Percentiles rank a stretch among this genome's conserved stretches.
phyloP scores from a whole-genome alignment of 2,329 filamentous ascomycete species.

The Colletotrichum magnum region DNA sequence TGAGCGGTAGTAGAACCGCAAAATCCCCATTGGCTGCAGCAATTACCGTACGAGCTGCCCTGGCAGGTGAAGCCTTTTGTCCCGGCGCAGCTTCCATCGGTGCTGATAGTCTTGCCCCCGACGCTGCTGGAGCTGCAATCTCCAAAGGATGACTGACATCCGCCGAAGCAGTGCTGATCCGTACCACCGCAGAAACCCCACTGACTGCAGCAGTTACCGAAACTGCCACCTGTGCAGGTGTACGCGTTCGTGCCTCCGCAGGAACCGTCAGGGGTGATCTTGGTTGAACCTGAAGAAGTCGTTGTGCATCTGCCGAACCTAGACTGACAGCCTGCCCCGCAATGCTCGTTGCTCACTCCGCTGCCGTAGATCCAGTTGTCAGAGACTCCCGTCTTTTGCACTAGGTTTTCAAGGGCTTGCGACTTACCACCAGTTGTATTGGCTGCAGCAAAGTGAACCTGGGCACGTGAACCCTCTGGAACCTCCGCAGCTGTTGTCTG shows the following conservation, averaged over 20 bases:
- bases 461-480: slow-evolving; percentile 55
- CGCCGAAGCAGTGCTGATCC: slow-evolving; percentile 38
- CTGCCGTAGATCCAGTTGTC: not conserved
- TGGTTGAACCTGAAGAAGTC: not conserved
- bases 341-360: slow-evolving; percentile 17
- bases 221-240: slow-evolving; percentile 53
- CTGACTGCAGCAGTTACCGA: slow-evolving; percentile 41
- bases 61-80: slow-evolving; percentile 28
- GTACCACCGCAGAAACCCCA: slow-evolving; percentile 42
- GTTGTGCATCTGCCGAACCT: slow-evolving; percentile 25
- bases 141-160: slow-evolving; percentile 40
- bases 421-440: slow-evolving; percentile 34
- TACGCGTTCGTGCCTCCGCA: slow-evolving; percentile 55
- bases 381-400: not conserved
- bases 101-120: slow-evolving; percentile 22
- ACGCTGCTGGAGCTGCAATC: slow-evolving; percentile 38
- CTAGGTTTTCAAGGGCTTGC: not conserved
- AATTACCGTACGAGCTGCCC: slow-evolving; percentile 32
- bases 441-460: slow-evolving; percentile 24
- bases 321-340: slow-evolving; percentile 30
- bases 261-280: slow-evolving; percentile 49
- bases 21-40: slow-evolving; percentile 43
- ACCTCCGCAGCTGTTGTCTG: slow-evolving; percentile 57
- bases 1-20: slow-evolving; percentile 41
- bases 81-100: slow-evolving; percentile 31